Percentiles rank a stretch among this genome's conserved stretches.
Conservation (phyloP, 495 filamentous ascomycete species). For the Immersiella caudata region DNA sequence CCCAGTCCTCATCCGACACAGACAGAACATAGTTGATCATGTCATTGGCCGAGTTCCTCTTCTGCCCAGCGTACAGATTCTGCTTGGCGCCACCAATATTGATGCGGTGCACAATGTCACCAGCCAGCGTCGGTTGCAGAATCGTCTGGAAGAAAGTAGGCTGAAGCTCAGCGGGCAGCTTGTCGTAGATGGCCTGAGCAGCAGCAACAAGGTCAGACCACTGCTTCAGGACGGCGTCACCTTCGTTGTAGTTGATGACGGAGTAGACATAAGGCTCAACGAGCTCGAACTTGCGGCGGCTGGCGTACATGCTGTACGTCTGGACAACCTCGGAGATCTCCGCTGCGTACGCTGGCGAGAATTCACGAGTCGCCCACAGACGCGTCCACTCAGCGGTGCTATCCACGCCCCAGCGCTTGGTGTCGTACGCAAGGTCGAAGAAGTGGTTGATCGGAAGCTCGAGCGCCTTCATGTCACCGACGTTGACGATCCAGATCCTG, state of each 20-base stretch:
- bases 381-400: conserved; percentile 60
- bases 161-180: conserved; percentile 49
- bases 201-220: conserved; percentile 60
- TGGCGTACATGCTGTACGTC: conserved; percentile 64
- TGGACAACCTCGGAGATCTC: conserved; percentile 60
- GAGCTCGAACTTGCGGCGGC: conserved; percentile 69
- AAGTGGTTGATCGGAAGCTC: conserved; percentile 71
- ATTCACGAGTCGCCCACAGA: conserved; percentile 63
- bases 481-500: conserved; percentile 76
- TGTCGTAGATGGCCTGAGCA: conserved; percentile 60
- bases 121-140: conserved; percentile 67
- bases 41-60: conserved; percentile 66
- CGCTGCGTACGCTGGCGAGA: conserved; percentile 52
- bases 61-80: conserved; percentile 63
- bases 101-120: conserved; percentile 62
- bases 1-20: conserved; percentile 62
- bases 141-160: conserved; percentile 72
- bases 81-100: conserved; percentile 65
- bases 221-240: conserved; percentile 62
- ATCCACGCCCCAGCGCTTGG: conserved; percentile 55
- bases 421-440: conserved; percentile 68
- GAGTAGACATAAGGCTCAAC: conserved; percentile 66
- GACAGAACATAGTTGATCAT: conserved; percentile 61
- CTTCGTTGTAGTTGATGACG: conserved; percentile 72
- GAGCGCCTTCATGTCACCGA: conserved; percentile 72